phyloP scores from a whole-genome alignment of 805 yeast species.

The Blastobotrys chiropterorum region DNA sequence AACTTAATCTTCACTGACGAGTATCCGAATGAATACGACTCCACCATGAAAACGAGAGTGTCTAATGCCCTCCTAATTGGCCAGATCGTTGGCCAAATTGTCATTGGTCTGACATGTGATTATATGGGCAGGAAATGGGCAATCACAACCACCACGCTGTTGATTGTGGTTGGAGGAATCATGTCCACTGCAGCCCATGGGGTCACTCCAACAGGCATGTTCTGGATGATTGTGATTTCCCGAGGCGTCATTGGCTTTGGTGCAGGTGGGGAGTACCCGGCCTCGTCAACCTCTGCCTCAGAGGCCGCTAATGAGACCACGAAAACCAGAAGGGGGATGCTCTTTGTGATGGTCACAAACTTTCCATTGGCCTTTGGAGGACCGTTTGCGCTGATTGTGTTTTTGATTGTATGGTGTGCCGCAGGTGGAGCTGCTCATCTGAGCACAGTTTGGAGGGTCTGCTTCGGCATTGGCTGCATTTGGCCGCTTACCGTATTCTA shows the following conservation, averaged over 20 bases:
- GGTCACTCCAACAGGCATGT: slow-evolving; percentile 49
- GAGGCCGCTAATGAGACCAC: slow-evolving; percentile 68
- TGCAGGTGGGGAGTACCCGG: slow-evolving; percentile 72
- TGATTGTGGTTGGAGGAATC: slow-evolving; percentile 58
- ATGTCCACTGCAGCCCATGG: slow-evolving; percentile 72
- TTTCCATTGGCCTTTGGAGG: slow-evolving; percentile 72
- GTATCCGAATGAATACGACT: slow-evolving; percentile 40
- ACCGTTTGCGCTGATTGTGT: slow-evolving; percentile 64
- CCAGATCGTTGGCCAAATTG: slow-evolving; percentile 64
- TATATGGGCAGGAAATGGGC: slow-evolving; percentile 62
- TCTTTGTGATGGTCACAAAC: slow-evolving; percentile 61
- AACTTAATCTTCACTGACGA: slow-evolving; percentile 48
- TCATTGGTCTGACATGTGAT: slow-evolving; percentile 58
- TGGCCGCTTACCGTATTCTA: slow-evolving; percentile 69
- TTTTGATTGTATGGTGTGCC: slow-evolving; percentile 60
- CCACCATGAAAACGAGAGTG: slow-evolving; percentile 54
- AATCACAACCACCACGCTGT: slow-evolving; percentile 55
- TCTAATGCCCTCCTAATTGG: slow-evolving; percentile 67
- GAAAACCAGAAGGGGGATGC: slow-evolving; percentile 54
- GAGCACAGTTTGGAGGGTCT: slow-evolving; percentile 60
- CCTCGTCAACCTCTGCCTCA: slow-evolving; percentile 59
- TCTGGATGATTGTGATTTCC: slow-evolving; percentile 69
- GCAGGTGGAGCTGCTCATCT: slow-evolving; percentile 38
- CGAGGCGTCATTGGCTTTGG: slow-evolving; percentile 77
- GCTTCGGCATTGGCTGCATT: slow-evolving; percentile 68